Percentiles rank a stretch among this genome's conserved stretches.
Evolutionary conservation across 2,329 filamentous ascomycete genomes (phyloP).

Genomic region (Pezicula carpinea): DNA sequence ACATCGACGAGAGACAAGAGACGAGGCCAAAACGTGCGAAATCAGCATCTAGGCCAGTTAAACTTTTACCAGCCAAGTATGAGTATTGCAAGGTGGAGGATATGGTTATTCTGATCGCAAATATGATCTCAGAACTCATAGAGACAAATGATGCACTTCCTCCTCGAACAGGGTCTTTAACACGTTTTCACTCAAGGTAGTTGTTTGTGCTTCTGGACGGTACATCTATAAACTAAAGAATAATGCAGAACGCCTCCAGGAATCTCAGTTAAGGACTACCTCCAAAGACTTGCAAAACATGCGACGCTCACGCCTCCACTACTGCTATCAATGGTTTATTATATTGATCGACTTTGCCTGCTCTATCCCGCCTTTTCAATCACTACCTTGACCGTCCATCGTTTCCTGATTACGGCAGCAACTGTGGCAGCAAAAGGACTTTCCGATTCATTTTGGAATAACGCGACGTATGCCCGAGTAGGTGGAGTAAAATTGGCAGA

Average conservation of each 20-base stretch:
- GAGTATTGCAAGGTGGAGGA: slow-evolving; percentile 79
- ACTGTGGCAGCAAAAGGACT: slow-evolving; percentile 95
- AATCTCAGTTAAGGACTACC: slow-evolving; percentile 91
- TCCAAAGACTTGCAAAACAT: slow-evolving; percentile 87
- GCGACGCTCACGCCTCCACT: slow-evolving; percentile 90
- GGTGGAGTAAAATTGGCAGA: slow-evolving; percentile 89
- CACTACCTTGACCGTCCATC: slow-evolving; percentile 92
- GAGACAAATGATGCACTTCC: slow-evolving; percentile 87
- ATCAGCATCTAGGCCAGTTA: slow-evolving; percentile 46
- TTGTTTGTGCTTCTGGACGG: neutral
- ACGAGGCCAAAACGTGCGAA: slow-evolving; percentile 46
- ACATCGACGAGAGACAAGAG: slow-evolving; percentile 5
- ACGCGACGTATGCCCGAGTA: slow-evolving; percentile 90
- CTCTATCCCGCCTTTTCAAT: slow-evolving; percentile 94
- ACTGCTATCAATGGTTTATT: slow-evolving; percentile 97
- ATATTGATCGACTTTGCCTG: slow-evolving; percentile 91
- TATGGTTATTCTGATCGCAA: slow-evolving; percentile 83
- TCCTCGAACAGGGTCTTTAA: slow-evolving; percentile 78
- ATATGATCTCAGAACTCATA: slow-evolving; percentile 95
- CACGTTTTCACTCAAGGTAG: slow-evolving; percentile 90
- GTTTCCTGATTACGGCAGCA: slow-evolving; percentile 91
- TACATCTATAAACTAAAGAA: slow-evolving; percentile 10
- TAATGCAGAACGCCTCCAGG: slow-evolving; percentile 64
- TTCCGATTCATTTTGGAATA: slow-evolving; percentile 97
- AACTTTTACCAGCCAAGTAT: slow-evolving; percentile 67